Evolutionary conservation across 352 stramenopile species (phyloP), one percentile per base, ranked within the genome.

Genomic region (Thraustochytrium striatum): DNA sequence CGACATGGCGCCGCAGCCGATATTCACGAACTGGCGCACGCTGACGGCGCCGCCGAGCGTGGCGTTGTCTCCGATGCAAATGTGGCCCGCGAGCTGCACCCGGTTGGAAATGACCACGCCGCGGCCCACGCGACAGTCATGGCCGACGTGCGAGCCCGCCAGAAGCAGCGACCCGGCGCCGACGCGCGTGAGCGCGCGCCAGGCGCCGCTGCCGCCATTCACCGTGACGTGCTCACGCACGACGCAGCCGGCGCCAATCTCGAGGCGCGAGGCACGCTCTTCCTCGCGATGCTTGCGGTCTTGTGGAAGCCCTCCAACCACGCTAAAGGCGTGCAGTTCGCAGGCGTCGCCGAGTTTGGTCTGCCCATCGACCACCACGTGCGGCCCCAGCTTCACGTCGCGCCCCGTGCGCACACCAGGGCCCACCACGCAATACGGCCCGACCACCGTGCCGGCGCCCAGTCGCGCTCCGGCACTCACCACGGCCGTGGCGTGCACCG

Each of bases 191-290:
- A 75, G n/a, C 39, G 39, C 39, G 5, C 44, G 30, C 5, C 65
- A 39, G 5, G 11, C 16, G 0, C 5, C 19, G 8, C 32, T 43
- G 36, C 65, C 65, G 35, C 65, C 65, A 70, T 75, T 75, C 19
- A 75, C 52, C 16, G 65, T 75, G 44, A 61, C 65, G 25, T 68
- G 52, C 35, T 75, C 65, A 25, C 65, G 65, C 44, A 75, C 65
- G 16, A 75, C 50, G 43, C 43, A 58, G 32, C 25, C 47, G 21
- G n/a, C 28, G 50, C 65, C 65, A 25, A 75, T 35, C 21, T 68
- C 21, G n/a, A 75, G 65, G 41, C 36, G 41, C 30, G 65, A 75
- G 7, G 43, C 41, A 7, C 16, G 19, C 7, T 36, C 25, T 9
- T 61, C 59, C 5, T 69, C 59, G 7, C 7, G 19, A 30, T 75